Evolutionary conservation across 495 filamentous ascomycete species (phyloP).

Genomic region (Penicillium silybi): DNA sequence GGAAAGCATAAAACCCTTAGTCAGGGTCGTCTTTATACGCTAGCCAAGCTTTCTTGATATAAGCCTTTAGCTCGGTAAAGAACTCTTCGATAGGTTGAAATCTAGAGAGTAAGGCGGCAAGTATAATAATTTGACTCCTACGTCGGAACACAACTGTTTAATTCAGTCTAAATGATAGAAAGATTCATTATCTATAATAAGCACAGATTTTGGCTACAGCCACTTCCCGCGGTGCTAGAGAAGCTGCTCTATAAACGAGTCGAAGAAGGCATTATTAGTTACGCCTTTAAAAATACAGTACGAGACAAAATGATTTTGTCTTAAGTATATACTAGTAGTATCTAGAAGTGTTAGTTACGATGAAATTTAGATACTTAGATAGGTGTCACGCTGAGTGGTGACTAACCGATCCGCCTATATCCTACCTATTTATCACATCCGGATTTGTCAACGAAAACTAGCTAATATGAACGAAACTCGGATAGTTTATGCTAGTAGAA

Average conservation of each 20-base stretch:
- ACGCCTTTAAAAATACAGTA: background rate
- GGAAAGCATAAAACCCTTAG: too few species aligned
- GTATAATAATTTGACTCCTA: slow-evolving; percentile 25
- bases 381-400: background rate
- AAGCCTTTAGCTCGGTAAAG: slow-evolving; percentile 3
- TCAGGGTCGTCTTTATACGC: too few species aligned
- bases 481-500: background rate
- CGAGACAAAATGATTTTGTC: background rate
- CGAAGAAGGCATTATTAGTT: background rate
- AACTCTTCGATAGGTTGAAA: slow-evolving; percentile 16
- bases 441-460: too few species aligned
- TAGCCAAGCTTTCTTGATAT: too few species aligned
- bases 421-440: too few species aligned
- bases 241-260: background rate
- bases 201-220: slow-evolving; percentile 36
- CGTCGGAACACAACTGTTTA: too few species aligned
- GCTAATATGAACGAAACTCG: too few species aligned
- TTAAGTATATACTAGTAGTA: background rate
- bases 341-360: background rate
- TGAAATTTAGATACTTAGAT: background rate
- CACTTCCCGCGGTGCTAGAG: slow-evolving; percentile 29
- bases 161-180: too few species aligned
- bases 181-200: too few species aligned
- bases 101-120: slow-evolving; percentile 13
- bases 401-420: background rate